These are phyloP conservation scores for Russula griseocarnosa DNA, from an alignment of 768 basidiomycete genomes.

Conservation along the genomic window DNA sequence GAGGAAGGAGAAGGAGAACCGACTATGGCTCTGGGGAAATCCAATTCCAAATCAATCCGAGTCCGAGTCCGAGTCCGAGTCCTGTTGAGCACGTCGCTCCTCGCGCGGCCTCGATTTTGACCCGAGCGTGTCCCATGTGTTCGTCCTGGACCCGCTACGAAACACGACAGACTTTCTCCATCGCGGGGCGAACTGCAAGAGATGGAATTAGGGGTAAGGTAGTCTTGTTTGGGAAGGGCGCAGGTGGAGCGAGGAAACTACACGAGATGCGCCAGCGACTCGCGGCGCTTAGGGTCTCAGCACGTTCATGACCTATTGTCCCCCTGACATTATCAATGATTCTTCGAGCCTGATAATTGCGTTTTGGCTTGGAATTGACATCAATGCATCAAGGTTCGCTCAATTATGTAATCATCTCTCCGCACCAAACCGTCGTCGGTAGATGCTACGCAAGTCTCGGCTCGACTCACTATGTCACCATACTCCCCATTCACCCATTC, in stretches of 20 bases:
- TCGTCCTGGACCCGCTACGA: slow-evolving; percentile 82
- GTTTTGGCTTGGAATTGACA: neutral
- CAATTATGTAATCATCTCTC: no score
- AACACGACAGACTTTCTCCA: slow-evolving; percentile 92
- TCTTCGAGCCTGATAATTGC: no score
- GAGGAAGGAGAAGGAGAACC: neutral
- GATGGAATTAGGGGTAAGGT: slow-evolving; percentile 70
- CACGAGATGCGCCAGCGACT: slow-evolving; percentile 21
- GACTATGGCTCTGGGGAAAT: neutral
- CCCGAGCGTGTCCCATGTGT: slow-evolving; percentile 73
- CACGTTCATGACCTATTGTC: neutral
- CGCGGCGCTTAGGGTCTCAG: slow-evolving; percentile 2
- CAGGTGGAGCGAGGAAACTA: slow-evolving; percentile 51
- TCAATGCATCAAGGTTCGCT: no score
- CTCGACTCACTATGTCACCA: no score
- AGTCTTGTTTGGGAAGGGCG: slow-evolving; percentile 68
- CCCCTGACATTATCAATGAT: neutral
- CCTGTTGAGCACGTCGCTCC: slow-evolving; percentile 84
- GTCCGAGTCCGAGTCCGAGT: slow-evolving; percentile 25
- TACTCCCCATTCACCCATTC: no score
- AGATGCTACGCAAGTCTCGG: no score
- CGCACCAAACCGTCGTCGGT: no score
- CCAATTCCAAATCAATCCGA: slow-evolving; percentile 27
- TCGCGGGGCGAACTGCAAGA: slow-evolving; percentile 77
- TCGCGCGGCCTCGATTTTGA: slow-evolving; percentile 91